These are phyloP conservation scores for Corniculantispora saksenae DNA, from an alignment of 2,329 filamentous ascomycete genomes.

Conservation along the genomic window DNA sequence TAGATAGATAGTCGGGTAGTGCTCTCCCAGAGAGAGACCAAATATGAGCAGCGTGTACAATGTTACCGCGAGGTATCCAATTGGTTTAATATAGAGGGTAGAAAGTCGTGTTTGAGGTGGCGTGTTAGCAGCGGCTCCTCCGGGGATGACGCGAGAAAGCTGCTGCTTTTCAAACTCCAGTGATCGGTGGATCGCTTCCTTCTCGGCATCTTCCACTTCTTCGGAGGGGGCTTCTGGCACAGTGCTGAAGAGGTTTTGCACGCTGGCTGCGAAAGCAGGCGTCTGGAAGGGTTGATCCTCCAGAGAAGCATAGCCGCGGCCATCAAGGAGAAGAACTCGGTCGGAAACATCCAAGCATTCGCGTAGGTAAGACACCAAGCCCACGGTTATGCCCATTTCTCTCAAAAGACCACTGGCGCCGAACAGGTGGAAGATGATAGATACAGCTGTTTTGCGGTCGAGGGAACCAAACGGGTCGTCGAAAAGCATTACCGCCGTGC, in stretches of 20 bases:
- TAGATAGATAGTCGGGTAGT: not conserved
- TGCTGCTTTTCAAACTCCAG: constrained; percentile 3
- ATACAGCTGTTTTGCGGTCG: constrained; percentile 12
- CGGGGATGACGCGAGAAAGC: not conserved
- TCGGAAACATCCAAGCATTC: constrained; percentile 14
- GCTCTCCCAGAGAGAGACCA: constrained; percentile 12
- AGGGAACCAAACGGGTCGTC: constrained; percentile 12
- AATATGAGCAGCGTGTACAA: constrained; percentile 3
- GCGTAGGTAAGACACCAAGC: not conserved
- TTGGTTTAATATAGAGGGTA: constrained; percentile 4
- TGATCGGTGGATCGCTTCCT: constrained; percentile 4
- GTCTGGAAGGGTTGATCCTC: constrained; percentile 14
- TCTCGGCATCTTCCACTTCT: constrained; percentile 13
- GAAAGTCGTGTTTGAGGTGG: not conserved
- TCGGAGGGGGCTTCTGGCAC: constrained; percentile 1
- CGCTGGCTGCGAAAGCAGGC: not conserved
- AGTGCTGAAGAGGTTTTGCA: not conserved
- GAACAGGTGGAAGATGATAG: constrained; percentile 12
- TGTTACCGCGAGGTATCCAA: not conserved
- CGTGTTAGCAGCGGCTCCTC: not conserved
- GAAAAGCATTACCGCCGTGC: constrained; percentile 15
- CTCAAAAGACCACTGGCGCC: constrained; percentile 9
- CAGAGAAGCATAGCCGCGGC: constrained; percentile 6
- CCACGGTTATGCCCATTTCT: constrained; percentile 17
- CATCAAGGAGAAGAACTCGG: constrained; percentile 12